Percentiles rank a stretch among this genome's conserved stretches.
Evolutionary conservation across 352 stramenopile genomes (phyloP).

Genomic region (Phytopythium vexans): DNA sequence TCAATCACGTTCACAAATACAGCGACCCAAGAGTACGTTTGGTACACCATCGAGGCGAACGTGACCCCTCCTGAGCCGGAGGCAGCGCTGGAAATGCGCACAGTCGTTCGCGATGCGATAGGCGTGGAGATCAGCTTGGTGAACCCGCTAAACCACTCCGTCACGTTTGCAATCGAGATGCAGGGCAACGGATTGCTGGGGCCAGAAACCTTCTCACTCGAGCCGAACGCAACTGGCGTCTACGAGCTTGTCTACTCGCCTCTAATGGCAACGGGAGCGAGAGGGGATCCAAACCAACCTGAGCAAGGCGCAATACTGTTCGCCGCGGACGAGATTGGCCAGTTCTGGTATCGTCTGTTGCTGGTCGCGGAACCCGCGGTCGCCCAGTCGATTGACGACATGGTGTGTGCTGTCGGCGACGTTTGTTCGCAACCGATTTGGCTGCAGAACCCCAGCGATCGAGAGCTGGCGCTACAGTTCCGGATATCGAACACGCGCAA

Average conservation of each 20-base stretch:
- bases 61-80: slow-evolving; percentile 74
- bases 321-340: slow-evolving; percentile 84
- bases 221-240: slow-evolving; percentile 55
- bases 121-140: slow-evolving; percentile 88
- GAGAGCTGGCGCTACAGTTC: slow-evolving; percentile 72
- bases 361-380: slow-evolving; percentile 60
- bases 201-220: slow-evolving; percentile 64
- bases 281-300: neutral
- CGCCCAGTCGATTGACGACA: slow-evolving; percentile 56
- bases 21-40: slow-evolving; percentile 77
- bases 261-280: slow-evolving; percentile 44
- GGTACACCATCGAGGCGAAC: slow-evolving; percentile 93
- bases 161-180: slow-evolving; percentile 86
- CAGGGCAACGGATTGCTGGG: slow-evolving; percentile 87
- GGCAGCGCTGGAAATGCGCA: slow-evolving; percentile 80
- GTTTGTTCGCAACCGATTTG: slow-evolving; percentile 67
- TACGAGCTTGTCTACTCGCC: slow-evolving; percentile 94
- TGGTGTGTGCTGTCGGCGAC: slow-evolving; percentile 84
- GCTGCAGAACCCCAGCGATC: slow-evolving; percentile 89
- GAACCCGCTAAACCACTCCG: slow-evolving; percentile 85
- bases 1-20: slow-evolving; percentile 91
- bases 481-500: slow-evolving; percentile 81
- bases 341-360: slow-evolving; percentile 93
- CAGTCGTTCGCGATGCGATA: slow-evolving; percentile 77
- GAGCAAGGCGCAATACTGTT: slow-evolving; percentile 88